Evolutionary conservation across 331 rosid genomes (phyloP).

Genomic region (Pyrus hybrid): DNA sequence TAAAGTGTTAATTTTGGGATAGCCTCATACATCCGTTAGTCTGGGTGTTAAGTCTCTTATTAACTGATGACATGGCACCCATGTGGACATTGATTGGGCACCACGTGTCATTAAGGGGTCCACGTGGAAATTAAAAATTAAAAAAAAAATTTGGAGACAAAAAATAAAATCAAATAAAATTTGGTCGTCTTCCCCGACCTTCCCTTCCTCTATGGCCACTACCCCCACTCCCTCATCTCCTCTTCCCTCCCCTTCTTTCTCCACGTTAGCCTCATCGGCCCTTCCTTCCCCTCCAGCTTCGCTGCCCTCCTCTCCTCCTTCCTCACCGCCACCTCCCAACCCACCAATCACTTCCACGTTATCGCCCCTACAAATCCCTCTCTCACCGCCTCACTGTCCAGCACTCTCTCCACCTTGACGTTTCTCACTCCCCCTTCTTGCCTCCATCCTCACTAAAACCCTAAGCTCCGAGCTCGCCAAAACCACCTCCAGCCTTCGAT

Average conservation of each 20-base stretch:
- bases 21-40: no score
- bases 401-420: conserved; percentile 63
- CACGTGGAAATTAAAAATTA: no score
- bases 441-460: conserved; percentile 39
- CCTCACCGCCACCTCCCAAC: conserved; percentile 58
- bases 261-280: conserved; percentile 60
- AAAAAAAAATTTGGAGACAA: no score
- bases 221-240: conserved; percentile 25
- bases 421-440: conserved; percentile 41
- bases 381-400: conserved; percentile 41
- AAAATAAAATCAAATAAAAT: no score
- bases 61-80: no score
- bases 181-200: no score
- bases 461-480: conserved; percentile 27
- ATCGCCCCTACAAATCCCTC: conserved; percentile 41
- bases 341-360: conserved; percentile 59
- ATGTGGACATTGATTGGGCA: no score
- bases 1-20: no score
- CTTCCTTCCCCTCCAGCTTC: conserved; percentile 47
- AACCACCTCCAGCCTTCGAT: conserved; percentile 44
- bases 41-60: no score
- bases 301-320: conserved; percentile 42
- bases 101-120: no score
- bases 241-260: conserved; percentile 47
- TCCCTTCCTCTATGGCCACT: no score